These are phyloP conservation scores for Serendipita sp. DNA, from an alignment of 768 basidiomycete species.

Conservation along the genomic window DNA sequence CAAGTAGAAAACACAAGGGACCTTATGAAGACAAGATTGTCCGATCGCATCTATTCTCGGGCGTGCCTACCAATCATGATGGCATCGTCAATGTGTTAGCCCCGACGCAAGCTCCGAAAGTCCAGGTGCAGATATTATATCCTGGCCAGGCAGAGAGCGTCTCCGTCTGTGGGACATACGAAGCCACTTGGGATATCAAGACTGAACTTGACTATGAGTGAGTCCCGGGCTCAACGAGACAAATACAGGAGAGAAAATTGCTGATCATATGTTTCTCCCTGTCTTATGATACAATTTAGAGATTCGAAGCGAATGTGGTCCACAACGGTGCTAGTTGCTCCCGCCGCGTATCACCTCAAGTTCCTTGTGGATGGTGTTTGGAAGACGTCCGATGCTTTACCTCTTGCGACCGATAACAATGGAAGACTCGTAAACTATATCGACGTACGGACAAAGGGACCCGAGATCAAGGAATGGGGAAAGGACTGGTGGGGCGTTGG, in stretches of 20 bases:
- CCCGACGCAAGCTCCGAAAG: background rate
- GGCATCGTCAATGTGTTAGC: background rate
- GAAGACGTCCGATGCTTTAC: slow-evolving; percentile 47
- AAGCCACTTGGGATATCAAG: background rate
- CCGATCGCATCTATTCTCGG: background rate
- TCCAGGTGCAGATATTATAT: background rate
- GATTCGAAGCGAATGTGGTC: slow-evolving; percentile 16
- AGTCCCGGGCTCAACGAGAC: background rate
- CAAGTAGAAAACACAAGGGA: background rate
- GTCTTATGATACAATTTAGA: slow-evolving; percentile 13
- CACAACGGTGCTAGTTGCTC: slow-evolving; percentile 37
- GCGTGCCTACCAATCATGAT: background rate
- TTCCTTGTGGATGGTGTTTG: slow-evolving; percentile 88
- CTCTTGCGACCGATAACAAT: slow-evolving; percentile 69
- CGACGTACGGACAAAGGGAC: slow-evolving; percentile 32
- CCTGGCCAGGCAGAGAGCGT: background rate
- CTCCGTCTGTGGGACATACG: background rate
- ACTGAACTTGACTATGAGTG: background rate
- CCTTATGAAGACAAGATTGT: background rate
- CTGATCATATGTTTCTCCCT: slow-evolving; percentile 2
- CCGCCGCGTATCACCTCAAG: slow-evolving; percentile 86
- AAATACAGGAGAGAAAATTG: background rate
- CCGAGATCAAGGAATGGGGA: slow-evolving; percentile 3
- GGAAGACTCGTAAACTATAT: slow-evolving; percentile 92
- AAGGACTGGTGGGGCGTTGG: slow-evolving; percentile 10